These are phyloP conservation scores for Bothriochloa decipiens DNA, from an alignment of 176 grass and related monocot genomes.

Conservation along the genomic window DNA sequence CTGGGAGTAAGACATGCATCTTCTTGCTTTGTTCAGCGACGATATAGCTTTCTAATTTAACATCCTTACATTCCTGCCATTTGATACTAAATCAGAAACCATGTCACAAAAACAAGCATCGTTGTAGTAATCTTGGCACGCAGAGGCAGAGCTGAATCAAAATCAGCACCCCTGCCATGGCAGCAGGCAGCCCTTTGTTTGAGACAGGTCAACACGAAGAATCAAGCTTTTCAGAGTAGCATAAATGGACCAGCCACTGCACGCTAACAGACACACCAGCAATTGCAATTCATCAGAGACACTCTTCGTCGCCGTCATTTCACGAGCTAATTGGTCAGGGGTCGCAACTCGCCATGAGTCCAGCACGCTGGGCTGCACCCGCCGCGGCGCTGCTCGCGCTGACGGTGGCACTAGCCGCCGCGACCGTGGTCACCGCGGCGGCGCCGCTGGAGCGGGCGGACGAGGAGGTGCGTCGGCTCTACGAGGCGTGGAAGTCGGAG, in stretches of 20 bases:
- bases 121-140: not conserved
- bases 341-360: not conserved
- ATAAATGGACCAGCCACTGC: not conserved
- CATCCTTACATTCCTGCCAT: not conserved
- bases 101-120: not conserved
- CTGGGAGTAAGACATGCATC: too few species aligned
- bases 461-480: not conserved
- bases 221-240: not conserved
- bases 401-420: not conserved
- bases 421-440: not conserved
- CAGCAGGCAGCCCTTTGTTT: not conserved
- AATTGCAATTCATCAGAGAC: not conserved
- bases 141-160: not conserved
- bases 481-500: conserved; percentile 26
- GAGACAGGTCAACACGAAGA: not conserved
- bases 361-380: not conserved
- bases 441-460: not conserved
- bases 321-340: not conserved
- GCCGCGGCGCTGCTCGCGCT: conserved; percentile 3
- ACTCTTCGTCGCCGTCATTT: not conserved
- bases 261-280: not conserved
- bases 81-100: not conserved
- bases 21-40: too few species aligned
- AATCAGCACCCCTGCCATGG: not conserved
- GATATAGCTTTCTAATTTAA: too few species aligned